These are phyloP conservation scores for Nasturtium officinale DNA, from an alignment of 345 rosid genomes.

Conservation along the genomic window DNA sequence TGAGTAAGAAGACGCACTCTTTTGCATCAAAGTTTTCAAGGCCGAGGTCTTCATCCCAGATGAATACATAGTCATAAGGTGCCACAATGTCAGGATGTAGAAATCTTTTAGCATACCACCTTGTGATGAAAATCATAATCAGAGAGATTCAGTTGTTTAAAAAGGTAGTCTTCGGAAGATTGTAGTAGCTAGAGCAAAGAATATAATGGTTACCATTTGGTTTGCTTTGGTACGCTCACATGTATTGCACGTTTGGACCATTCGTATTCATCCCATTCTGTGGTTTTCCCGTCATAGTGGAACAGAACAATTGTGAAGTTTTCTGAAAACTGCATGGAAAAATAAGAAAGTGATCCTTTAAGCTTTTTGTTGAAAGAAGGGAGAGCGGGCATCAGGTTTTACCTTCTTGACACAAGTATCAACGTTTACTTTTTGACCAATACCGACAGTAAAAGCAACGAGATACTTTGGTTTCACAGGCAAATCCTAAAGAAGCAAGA, in stretches of 20 bases:
- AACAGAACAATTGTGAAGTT: constrained; percentile 81
- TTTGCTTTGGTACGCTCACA: constrained; percentile 81
- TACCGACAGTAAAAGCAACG: constrained; percentile 88
- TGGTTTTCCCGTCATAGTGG: constrained; percentile 85
- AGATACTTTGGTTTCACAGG: constrained; percentile 71
- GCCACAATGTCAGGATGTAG: constrained; percentile 96
- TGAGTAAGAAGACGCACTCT: constrained; percentile 61
- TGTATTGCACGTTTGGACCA: constrained; percentile 96
- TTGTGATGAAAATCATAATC: constrained; percentile 30
- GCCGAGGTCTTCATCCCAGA: constrained; percentile 98
- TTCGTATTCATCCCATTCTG: constrained; percentile 93
- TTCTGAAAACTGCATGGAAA: constrained; percentile 64
- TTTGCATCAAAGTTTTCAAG: constrained; percentile 84
- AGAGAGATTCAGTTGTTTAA: constrained; percentile 15
- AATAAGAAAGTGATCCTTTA: neutral
- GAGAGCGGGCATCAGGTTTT: constrained; percentile 2
- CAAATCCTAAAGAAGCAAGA: constrained; percentile 68
- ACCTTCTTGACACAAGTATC: constrained; percentile 93
- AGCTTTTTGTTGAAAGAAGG: constrained; percentile 11
- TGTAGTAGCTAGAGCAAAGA: constrained; percentile 4
- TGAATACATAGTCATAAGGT: constrained; percentile 86
- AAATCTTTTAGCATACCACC: constrained; percentile 99
- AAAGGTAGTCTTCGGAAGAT: constrained; percentile 6
- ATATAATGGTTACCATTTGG: constrained; percentile 64
- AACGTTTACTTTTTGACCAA: constrained; percentile 67